Percentiles rank a stretch among this genome's conserved stretches.
phyloP scores from a whole-genome alignment of 495 filamentous ascomycete genomes.

The Annulohypoxylon maeteangense region DNA sequence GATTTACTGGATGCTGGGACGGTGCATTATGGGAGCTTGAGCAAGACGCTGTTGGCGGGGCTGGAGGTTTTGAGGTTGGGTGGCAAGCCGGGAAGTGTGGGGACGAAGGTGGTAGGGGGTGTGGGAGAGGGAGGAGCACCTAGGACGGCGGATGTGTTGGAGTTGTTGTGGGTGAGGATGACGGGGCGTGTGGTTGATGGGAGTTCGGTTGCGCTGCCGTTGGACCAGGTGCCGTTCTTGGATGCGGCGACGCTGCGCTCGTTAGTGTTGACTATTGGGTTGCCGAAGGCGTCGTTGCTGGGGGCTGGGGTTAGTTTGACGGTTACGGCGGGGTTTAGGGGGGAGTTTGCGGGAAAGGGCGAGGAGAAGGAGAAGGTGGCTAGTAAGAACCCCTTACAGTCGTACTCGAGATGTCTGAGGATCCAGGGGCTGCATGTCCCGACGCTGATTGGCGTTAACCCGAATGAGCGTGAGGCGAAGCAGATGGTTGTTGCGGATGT shows the following conservation, averaged over 20 bases:
- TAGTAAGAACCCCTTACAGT: slow-evolving; percentile 35
- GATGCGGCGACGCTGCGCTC: slow-evolving; percentile 45
- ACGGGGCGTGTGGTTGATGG: slow-evolving; percentile 46
- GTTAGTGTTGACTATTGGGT: slow-evolving; percentile 52
- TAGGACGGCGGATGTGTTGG: slow-evolving; percentile 42
- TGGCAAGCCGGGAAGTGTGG: no score
- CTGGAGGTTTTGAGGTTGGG: no score
- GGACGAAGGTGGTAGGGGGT: not conserved
- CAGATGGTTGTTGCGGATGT: slow-evolving; percentile 68
- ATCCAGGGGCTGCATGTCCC: slow-evolving; percentile 64
- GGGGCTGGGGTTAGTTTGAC: slow-evolving; percentile 59
- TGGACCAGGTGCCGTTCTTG: slow-evolving; percentile 47
- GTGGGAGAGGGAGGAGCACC: slow-evolving; percentile 1
- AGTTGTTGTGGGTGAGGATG: slow-evolving; percentile 48
- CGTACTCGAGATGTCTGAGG: slow-evolving; percentile 45
- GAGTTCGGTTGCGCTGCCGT: slow-evolving; percentile 40
- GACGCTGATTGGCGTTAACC: slow-evolving; percentile 69
- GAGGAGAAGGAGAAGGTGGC: not conserved
- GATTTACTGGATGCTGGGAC: slow-evolving; percentile 61
- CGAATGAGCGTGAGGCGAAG: slow-evolving; percentile 65
- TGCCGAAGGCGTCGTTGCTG: slow-evolving; percentile 66
- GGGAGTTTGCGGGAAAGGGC: not conserved
- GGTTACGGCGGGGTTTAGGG: slow-evolving; percentile 48
- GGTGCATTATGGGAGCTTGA: slow-evolving; percentile 69
- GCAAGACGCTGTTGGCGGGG: slow-evolving; percentile 59